Evolutionary conservation across 345 rosid species (phyloP).

Genomic region (Populus alba): DNA sequence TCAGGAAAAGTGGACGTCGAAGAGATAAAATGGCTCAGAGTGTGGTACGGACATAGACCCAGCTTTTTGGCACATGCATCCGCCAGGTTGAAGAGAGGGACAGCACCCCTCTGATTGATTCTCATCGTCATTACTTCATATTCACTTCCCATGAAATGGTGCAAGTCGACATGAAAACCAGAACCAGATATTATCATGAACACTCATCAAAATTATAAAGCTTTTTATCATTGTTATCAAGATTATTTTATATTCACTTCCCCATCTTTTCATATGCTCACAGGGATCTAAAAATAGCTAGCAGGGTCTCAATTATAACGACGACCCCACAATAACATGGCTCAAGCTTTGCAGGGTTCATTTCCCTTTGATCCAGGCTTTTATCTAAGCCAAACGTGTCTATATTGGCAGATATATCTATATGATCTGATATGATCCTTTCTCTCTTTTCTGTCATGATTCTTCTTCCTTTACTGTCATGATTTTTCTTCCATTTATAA

Average conservation of each 20-base stretch:
- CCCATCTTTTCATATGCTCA: not conserved
- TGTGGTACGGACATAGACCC: constrained; percentile 36
- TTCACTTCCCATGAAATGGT: not conserved
- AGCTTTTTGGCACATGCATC: constrained; percentile 60
- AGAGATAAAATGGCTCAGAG: constrained; percentile 21
- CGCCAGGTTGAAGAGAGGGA: not conserved
- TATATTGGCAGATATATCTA: not conserved
- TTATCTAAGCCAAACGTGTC: not conserved
- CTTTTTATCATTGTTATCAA: not conserved
- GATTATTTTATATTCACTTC: not conserved
- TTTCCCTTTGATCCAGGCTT: constrained; percentile 20
- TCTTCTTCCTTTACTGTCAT: too few species aligned
- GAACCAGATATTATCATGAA: constrained; percentile 34
- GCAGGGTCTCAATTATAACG: not conserved
- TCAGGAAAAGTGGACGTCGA: constrained; percentile 18
- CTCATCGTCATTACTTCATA: too few species aligned
- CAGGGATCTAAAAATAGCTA: not conserved
- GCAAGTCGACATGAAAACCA: constrained; percentile 3
- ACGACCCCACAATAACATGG: not conserved
- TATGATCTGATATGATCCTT: too few species aligned
- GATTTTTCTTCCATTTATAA: too few species aligned
- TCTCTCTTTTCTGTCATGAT: too few species aligned
- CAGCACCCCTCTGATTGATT: too few species aligned
- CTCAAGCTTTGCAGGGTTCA: not conserved
- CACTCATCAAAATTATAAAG: constrained; percentile 25